A percentile compares a stretch with the other conserved stretches of the same genome.
phyloP scores from a whole-genome alignment of 441 rosid species.

The Arabidopsis hybrid region DNA sequence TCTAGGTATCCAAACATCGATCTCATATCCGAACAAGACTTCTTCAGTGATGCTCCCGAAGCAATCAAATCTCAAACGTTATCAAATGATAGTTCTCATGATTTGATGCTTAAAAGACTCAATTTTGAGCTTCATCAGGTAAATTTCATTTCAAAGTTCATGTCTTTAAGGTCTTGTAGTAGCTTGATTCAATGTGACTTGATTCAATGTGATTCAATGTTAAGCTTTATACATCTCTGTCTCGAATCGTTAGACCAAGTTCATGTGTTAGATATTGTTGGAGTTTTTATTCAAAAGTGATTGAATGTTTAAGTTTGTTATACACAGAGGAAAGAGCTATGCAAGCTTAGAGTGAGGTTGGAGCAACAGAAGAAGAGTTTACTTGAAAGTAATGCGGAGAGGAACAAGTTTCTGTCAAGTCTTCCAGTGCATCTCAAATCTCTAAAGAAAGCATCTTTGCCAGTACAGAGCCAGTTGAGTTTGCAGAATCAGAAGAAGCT shows the following conservation, averaged over 20 bases:
- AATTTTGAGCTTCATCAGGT: slow-evolving; percentile 93
- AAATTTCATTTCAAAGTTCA: slow-evolving; percentile 16
- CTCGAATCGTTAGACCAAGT: neutral
- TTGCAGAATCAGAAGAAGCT: slow-evolving; percentile 73
- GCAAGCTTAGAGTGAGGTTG: slow-evolving; percentile 72
- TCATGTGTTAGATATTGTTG: neutral
- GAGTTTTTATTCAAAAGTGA: neutral
- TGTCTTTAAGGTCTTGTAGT: neutral
- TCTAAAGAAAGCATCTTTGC: slow-evolving; percentile 89
- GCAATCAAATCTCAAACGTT: slow-evolving; percentile 61
- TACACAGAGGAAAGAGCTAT: slow-evolving; percentile 75
- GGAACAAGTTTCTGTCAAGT: slow-evolving; percentile 86
- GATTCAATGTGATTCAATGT: too few species aligned
- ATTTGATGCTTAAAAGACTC: slow-evolving; percentile 87
- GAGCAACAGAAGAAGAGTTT: slow-evolving; percentile 74
- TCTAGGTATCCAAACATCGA: slow-evolving; percentile 84
- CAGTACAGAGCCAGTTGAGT: slow-evolving; percentile 87
- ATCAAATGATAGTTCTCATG: slow-evolving; percentile 64
- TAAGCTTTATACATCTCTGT: neutral
- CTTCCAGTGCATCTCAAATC: slow-evolving; percentile 89
- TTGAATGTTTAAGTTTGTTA: slow-evolving; percentile 11
- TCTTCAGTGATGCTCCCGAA: slow-evolving; percentile 73
- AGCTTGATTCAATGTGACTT: neutral
- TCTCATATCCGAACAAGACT: slow-evolving; percentile 84
- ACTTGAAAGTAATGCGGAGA: slow-evolving; percentile 74